A percentile compares a stretch with the other conserved stretches of the same genome.
phyloP scores from a whole-genome alignment of 1,284 basidiomycete species.

The Cryptococcus maquisensis region DNA sequence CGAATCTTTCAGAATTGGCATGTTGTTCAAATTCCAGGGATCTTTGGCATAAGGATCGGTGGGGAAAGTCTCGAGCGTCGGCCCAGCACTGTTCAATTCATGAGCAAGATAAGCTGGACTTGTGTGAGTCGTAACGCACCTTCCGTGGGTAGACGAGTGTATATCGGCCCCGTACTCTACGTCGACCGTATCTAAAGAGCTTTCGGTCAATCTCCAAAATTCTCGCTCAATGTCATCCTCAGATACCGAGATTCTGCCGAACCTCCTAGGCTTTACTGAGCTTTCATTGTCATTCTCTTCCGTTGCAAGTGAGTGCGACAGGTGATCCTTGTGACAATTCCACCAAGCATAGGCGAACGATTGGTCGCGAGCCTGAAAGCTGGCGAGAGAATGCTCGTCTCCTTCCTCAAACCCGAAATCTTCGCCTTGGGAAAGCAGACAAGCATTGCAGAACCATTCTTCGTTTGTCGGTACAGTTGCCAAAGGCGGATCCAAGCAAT shows the following conservation, averaged over 20 bases:
- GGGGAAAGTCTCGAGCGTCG: slow-evolving; percentile 89
- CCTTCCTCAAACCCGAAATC: slow-evolving; percentile 99
- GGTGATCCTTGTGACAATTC: slow-evolving; percentile 62
- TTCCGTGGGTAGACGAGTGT: slow-evolving; percentile 94
- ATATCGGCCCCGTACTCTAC: slow-evolving; percentile 99
- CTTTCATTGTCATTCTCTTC: not conserved
- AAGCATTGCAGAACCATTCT: slow-evolving; percentile 89
- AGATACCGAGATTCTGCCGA: slow-evolving; percentile 66
- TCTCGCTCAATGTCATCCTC: slow-evolving; percentile 91
- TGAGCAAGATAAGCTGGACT: not conserved
- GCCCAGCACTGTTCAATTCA: slow-evolving; percentile 67
- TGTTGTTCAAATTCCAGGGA: slow-evolving; percentile 97
- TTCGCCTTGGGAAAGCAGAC: slow-evolving; percentile 87
- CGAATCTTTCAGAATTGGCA: slow-evolving; percentile 84
- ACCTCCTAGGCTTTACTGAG: slow-evolving; percentile 26
- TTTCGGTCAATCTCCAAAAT: slow-evolving; percentile 95
- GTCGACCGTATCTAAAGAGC: slow-evolving; percentile 85
- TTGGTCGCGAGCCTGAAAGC: slow-evolving; percentile 84
- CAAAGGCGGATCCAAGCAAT: slow-evolving; percentile 89
- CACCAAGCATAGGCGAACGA: slow-evolving; percentile 90
- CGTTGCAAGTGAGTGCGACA: slow-evolving; percentile 4
- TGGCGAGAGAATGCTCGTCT: slow-evolving; percentile 87
- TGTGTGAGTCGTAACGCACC: slow-evolving; percentile 54
- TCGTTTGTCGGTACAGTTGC: slow-evolving; percentile 79
- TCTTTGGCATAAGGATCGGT: slow-evolving; percentile 80